Base-by-base conservation (phyloP, 352 stramenopile species). In the Globisporangium orthogonon region DNA sequence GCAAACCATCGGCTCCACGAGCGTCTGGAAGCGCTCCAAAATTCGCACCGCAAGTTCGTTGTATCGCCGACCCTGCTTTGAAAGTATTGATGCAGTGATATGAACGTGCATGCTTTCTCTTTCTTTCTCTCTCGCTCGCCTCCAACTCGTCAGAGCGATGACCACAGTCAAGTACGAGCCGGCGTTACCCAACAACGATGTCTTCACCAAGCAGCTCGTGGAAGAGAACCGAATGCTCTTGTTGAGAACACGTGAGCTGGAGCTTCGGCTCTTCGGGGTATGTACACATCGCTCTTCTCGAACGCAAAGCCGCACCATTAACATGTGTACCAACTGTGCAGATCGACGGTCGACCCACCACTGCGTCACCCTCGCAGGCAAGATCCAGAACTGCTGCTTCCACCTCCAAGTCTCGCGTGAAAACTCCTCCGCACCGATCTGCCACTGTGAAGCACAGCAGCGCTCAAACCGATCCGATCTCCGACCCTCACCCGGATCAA, bases 171-270 rank as follows among this genome's bases (percentile, higher is more conserved):
- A 83, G 67, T 73, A 84, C 49, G 70, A 77, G n/a, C 65, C 63
- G 23, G 41, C 67, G 40, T 58, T 86, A 47, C 78, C 78, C 6
- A 89, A 85, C 64, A 87, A 86, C 31, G 70, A 84, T 50, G 65
- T 73, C 50, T 87, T 81, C 61, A 86, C 70, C 40, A 82, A 76
- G 55, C 51, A 83, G 48, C 74, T 89, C 31, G 57, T 89, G n/a
- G 70, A 83, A 28, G 74, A 89, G 59, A 89, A 87, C 54, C 67
- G 71, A 14, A 39, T 60, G 62, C 68, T 87, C 17, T 55, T 74
- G 30, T 48, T 54, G 18, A 59, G 71, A 14, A 76, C 56, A 17
- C 67, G 72, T 15, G 56, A 58, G 40, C 58, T 87, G 30, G 66
- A 81, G 44, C 65, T 73, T 3, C 62, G 69, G 23, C 68, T 86